phyloP scores from a whole-genome alignment of 2,329 filamentous ascomycete genomes.

The Colletotrichum siamense region DNA sequence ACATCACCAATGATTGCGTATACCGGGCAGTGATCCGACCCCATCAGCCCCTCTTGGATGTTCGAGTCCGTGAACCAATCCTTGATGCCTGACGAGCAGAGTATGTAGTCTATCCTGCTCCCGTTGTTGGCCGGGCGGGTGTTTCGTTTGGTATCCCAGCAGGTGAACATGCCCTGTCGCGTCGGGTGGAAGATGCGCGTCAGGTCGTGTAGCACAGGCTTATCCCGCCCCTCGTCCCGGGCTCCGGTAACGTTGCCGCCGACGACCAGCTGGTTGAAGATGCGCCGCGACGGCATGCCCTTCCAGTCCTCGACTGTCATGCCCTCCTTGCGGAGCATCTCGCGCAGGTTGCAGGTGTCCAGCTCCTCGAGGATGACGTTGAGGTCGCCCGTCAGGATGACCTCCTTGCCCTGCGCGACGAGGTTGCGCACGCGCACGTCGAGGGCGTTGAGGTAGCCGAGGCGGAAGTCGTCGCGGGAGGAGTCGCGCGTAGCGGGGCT shows the following conservation, averaged over 20 bases:
- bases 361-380: slow-evolving; percentile 76
- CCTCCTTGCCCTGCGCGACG: slow-evolving; percentile 77
- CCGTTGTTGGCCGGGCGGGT: slow-evolving; percentile 95
- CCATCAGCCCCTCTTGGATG: slow-evolving; percentile 93
- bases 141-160: slow-evolving; percentile 95
- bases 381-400: slow-evolving; percentile 86
- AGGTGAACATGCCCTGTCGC: slow-evolving; percentile 91
- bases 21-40: slow-evolving; percentile 96
- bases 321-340: slow-evolving; percentile 73
- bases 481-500: slow-evolving; percentile 90
- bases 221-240: slow-evolving; percentile 72
- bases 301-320: slow-evolving; percentile 76
- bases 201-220: slow-evolving; percentile 81
- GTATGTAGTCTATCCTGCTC: slow-evolving; percentile 89
- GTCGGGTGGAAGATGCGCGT: slow-evolving; percentile 80
- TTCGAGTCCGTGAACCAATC: slow-evolving; percentile 81
- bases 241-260: slow-evolving; percentile 71
- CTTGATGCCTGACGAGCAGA: slow-evolving; percentile 81
- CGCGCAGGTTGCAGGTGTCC: slow-evolving; percentile 78
- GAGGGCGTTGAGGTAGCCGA: slow-evolving; percentile 79
- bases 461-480: slow-evolving; percentile 80
- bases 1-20: slow-evolving; percentile 75
- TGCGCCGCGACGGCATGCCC: slow-evolving; percentile 71
- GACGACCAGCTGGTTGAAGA: slow-evolving; percentile 87
- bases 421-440: slow-evolving; percentile 88